These are phyloP conservation scores for Combretum micranthum DNA, from an alignment of 345 rosid genomes.

Conservation along the genomic window DNA sequence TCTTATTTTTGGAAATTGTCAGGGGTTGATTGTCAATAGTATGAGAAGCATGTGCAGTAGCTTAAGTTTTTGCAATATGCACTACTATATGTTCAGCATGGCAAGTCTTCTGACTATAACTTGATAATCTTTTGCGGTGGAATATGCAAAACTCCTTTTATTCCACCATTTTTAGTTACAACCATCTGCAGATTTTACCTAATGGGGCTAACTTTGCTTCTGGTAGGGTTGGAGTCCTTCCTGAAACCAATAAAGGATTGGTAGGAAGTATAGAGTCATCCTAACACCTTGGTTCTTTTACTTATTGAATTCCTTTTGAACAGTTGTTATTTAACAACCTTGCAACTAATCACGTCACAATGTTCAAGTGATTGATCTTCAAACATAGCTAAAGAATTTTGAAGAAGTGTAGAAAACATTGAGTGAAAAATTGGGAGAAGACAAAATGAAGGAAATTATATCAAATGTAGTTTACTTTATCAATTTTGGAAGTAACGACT, in stretches of 20 bases:
- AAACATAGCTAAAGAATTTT: slow-evolving; percentile 30
- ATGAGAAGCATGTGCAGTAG: too few species aligned
- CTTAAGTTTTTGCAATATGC: too few species aligned
- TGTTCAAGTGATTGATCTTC: slow-evolving; percentile 36
- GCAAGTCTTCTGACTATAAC: too few species aligned
- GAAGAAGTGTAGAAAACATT: slow-evolving; percentile 25
- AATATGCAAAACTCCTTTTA: slow-evolving; percentile 40
- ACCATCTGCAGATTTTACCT: slow-evolving; percentile 24
- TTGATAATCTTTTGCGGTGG: slow-evolving; percentile 18
- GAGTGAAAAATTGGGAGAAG: slow-evolving; percentile 29
- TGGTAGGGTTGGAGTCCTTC: slow-evolving; percentile 44
- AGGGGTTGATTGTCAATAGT: too few species aligned
- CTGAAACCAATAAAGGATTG: slow-evolving; percentile 38
- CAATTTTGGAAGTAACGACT: slow-evolving; percentile 48
- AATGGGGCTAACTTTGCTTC: slow-evolving; percentile 48
- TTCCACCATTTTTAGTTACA: slow-evolving; percentile 42
- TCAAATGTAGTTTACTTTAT: slow-evolving; percentile 48
- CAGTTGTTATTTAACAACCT: too few species aligned
- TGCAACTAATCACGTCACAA: too few species aligned
- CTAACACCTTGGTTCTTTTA: background rate
- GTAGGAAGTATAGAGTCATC: slow-evolving; percentile 15
- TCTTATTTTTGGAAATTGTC: too few species aligned
- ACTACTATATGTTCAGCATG: background rate
- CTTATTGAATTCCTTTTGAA: background rate
- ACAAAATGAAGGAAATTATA: slow-evolving; percentile 19